phyloP scores from a whole-genome alignment of 257 asterid species.

The Craterostigma plantagineum region DNA sequence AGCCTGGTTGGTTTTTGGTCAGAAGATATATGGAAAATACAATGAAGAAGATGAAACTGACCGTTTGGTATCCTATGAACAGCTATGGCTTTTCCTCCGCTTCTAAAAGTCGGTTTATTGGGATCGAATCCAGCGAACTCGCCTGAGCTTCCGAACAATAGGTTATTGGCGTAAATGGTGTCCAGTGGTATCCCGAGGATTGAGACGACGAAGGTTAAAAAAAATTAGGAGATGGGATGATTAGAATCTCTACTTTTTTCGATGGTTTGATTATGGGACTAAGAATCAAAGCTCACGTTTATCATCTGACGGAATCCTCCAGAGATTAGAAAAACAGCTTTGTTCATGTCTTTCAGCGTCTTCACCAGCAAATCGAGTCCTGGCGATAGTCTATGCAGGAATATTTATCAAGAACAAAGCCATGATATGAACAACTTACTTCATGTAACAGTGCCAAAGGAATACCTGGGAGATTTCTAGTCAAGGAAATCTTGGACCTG shows the following conservation, averaged over 20 bases:
- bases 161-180: constrained; percentile 63
- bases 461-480: constrained; percentile 63
- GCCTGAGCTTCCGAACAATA: constrained; percentile 58
- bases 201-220: constrained; percentile 14
- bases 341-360: constrained; percentile 42
- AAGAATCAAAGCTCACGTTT: constrained; percentile 26
- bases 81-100: constrained; percentile 84
- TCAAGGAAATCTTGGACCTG: constrained; percentile 63
- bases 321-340: constrained; percentile 55
- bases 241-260: not conserved
- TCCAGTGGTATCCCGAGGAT: constrained; percentile 56
- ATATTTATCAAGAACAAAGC: not conserved
- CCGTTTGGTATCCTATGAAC: constrained; percentile 73
- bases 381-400: constrained; percentile 57
- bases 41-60: constrained; percentile 10
- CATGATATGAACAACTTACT: not conserved
- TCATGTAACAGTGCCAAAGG: not conserved
- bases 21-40: no score
- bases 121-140: constrained; percentile 61
- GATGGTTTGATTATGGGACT: no score
- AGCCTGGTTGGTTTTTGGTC: not conserved
- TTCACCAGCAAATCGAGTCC: constrained; percentile 64
- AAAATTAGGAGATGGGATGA: constrained; percentile 5
- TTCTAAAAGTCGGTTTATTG: constrained; percentile 72
- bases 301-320: constrained; percentile 97